These are phyloP conservation scores for Flaveria floridana DNA, from an alignment of 140 eudicot genomes.

Conservation along the genomic window DNA sequence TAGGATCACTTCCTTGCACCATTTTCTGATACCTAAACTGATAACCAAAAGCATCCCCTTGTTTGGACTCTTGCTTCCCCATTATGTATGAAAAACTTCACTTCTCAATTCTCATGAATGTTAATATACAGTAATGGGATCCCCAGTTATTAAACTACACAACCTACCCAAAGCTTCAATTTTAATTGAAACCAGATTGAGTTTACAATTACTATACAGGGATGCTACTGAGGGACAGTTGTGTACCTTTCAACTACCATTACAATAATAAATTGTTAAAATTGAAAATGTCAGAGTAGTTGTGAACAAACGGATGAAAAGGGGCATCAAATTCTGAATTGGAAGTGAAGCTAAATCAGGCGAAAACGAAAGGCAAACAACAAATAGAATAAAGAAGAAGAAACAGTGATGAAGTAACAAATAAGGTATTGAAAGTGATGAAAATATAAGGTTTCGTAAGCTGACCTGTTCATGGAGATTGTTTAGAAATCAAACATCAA, in stretches of 20 bases:
- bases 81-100: conserved; percentile 25
- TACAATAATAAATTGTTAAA: conserved; percentile 10
- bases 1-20: conserved; percentile 41
- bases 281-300: conserved; percentile 38
- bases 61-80: conserved; percentile 62
- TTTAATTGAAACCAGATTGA: neutral
- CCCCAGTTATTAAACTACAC: neutral
- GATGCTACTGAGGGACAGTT: too few relatives aligned
- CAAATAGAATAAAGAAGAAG: neutral
- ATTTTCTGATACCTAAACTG: conserved; percentile 40
- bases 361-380: conserved; percentile 41
- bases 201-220: neutral
- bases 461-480: conserved; percentile 37
- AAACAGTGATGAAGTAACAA: conserved; percentile 18
- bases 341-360: conserved; percentile 52
- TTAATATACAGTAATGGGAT: conserved; percentile 15
- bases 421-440: conserved; percentile 13
- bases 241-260: neutral
- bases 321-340: conserved; percentile 43
- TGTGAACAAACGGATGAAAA: conserved; percentile 33
- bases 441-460: conserved; percentile 13
- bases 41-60: conserved; percentile 39
- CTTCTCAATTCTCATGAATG: neutral
- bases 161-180: neutral
- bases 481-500: conserved; percentile 9